Evolutionary conservation across 352 stramenopile species (phyloP).

Genomic region (Pythium volutum): DNA sequence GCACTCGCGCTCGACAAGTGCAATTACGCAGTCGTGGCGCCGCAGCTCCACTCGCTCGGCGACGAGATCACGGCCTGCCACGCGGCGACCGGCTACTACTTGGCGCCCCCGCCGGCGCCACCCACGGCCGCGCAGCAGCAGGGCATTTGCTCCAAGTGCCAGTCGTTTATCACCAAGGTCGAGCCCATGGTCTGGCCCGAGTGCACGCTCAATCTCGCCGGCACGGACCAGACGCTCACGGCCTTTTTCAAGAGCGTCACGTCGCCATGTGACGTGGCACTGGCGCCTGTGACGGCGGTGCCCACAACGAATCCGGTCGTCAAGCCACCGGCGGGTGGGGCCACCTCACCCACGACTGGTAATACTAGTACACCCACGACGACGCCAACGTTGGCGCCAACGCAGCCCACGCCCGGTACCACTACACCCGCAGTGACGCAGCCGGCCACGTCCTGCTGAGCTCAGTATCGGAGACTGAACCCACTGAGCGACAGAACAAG

Average conservation of each 20-base stretch:
- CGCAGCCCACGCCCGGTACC: not conserved
- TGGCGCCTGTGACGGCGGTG: not conserved
- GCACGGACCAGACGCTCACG: constrained; percentile 19
- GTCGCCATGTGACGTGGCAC: not conserved
- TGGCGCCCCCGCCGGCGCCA: constrained; percentile 5
- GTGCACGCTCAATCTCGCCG: constrained; percentile 13
- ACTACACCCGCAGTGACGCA: not conserved
- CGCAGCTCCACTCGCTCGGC: constrained; percentile 16
- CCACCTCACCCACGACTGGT: too few relatives aligned
- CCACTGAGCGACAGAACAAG: too few relatives aligned
- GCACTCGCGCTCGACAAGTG: constrained; percentile 10
- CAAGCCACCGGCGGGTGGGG: too few relatives aligned
- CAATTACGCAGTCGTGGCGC: constrained; percentile 17
- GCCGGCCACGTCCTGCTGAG: not conserved
- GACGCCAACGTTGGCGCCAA: not conserved
- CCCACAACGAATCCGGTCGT: not conserved
- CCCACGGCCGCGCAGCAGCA: constrained; percentile 9
- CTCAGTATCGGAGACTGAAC: too few relatives aligned
- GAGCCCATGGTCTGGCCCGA: constrained; percentile 15
- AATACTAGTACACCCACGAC: too few relatives aligned
- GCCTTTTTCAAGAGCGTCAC: constrained; percentile 16
- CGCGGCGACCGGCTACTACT: constrained; percentile 13
- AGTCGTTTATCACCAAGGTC: constrained; percentile 11
- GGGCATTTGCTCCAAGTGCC: constrained; percentile 17
- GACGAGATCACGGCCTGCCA: constrained; percentile 13